Evolutionary conservation across 257 asterid genomes (phyloP).

Genomic region (Ballota nigra): DNA sequence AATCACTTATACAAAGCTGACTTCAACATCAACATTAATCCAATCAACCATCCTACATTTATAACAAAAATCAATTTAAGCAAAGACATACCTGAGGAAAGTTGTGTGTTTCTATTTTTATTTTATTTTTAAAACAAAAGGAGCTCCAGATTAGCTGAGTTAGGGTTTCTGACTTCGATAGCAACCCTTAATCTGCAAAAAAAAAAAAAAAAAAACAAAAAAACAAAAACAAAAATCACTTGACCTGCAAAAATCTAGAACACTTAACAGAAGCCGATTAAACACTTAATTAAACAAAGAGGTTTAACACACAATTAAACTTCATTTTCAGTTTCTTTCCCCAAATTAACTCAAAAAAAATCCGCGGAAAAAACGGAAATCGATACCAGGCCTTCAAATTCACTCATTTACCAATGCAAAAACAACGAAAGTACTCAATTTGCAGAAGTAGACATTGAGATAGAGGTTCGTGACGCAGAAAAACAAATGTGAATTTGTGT

Average conservation of each 20-base stretch:
- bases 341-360: not conserved
- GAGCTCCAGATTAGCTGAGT: not conserved
- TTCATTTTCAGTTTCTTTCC: not conserved
- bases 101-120: not conserved
- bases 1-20: not conserved
- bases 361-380: not conserved
- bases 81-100: constrained; percentile 22
- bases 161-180: constrained; percentile 20
- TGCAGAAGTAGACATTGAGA: not conserved
- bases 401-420: constrained; percentile 9
- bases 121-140: too few relatives aligned
- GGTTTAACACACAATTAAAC: not conserved
- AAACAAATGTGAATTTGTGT: not conserved
- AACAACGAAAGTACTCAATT: constrained; percentile 12
- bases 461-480: not conserved
- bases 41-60: not conserved
- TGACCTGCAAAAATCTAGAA: not conserved
- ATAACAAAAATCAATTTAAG: not conserved
- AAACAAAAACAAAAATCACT: not conserved
- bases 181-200: constrained; percentile 24
- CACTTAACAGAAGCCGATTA: not conserved
- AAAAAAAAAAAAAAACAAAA: not conserved
- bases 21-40: not conserved
- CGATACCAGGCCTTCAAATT: constrained; percentile 14
- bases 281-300: not conserved